phyloP scores from a whole-genome alignment of 257 asterid genomes.

The Hygrophila difformis region DNA sequence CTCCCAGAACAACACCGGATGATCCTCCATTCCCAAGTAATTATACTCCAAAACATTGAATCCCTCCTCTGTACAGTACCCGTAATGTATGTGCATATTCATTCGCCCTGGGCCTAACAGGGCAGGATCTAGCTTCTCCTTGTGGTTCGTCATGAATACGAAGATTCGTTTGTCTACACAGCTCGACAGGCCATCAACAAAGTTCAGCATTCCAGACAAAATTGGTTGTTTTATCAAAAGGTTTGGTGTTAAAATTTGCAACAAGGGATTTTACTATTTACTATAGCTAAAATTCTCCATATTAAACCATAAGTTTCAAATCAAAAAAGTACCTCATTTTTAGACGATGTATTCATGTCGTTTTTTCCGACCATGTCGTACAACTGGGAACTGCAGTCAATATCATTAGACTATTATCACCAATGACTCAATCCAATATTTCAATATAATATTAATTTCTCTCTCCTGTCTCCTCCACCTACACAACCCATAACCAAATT shows the following conservation, averaged over 20 bases:
- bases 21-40: constrained; percentile 38
- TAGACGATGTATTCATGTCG: neutral
- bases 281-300: too few relatives aligned
- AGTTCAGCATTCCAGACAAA: constrained; percentile 64
- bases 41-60: constrained; percentile 50
- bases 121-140: constrained; percentile 76
- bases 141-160: constrained; percentile 73
- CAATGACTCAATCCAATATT: constrained; percentile 63
- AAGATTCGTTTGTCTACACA: constrained; percentile 72
- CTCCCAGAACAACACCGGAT: constrained; percentile 23
- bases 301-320: constrained; percentile 24
- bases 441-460: too few relatives aligned
- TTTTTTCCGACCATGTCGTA: constrained; percentile 33
- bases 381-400: constrained; percentile 65
- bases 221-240: constrained; percentile 37
- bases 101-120: constrained; percentile 57
- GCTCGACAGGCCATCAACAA: constrained; percentile 68
- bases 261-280: too few relatives aligned
- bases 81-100: constrained; percentile 68
- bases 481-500: too few relatives aligned
- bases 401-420: constrained; percentile 72
- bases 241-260: neutral
- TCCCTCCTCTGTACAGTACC: constrained; percentile 50
- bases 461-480: too few relatives aligned
- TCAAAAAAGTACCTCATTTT: constrained; percentile 3